Conservation (phyloP, 176 grass and related monocot genomes). For the Eleusine coracana region DNA sequence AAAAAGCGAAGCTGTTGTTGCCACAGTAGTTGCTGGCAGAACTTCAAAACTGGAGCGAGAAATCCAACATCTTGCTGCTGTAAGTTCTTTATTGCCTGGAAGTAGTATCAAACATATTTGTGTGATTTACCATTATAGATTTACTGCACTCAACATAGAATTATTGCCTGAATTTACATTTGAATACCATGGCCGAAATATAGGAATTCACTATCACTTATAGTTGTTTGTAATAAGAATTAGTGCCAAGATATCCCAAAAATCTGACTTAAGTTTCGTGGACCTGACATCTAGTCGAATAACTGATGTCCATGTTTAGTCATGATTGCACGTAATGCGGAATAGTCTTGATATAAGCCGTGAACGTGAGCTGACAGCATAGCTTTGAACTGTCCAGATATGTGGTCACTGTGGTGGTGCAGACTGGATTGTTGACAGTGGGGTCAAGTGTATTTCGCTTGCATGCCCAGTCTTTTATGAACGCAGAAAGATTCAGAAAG, state of each 20-base stretch:
- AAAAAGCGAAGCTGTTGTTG: constrained; percentile 61
- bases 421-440: constrained; percentile 74
- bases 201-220: background rate
- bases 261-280: background rate
- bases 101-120: background rate
- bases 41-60: constrained; percentile 80
- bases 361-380: constrained; percentile 6
- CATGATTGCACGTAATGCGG: background rate
- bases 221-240: constrained; percentile 2
- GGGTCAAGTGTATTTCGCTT: constrained; percentile 79
- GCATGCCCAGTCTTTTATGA: constrained; percentile 90
- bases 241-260: background rate
- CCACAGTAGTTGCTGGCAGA: constrained; percentile 57
- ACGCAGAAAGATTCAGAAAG: constrained; percentile 74
- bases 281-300: background rate
- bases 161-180: background rate
- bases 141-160: background rate
- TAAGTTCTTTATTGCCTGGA: constrained; percentile 45
- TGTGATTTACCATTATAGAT: background rate
- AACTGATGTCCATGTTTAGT: background rate
- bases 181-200: background rate
- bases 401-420: constrained; percentile 80
- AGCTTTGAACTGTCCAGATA: constrained; percentile 54
- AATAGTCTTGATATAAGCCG: background rate
- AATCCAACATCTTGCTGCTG: constrained; percentile 80